Percentiles rank a stretch among this genome's conserved stretches.
Conservation (phyloP, 2,329 filamentous ascomycete genomes). For the Truncatella angustata region DNA sequence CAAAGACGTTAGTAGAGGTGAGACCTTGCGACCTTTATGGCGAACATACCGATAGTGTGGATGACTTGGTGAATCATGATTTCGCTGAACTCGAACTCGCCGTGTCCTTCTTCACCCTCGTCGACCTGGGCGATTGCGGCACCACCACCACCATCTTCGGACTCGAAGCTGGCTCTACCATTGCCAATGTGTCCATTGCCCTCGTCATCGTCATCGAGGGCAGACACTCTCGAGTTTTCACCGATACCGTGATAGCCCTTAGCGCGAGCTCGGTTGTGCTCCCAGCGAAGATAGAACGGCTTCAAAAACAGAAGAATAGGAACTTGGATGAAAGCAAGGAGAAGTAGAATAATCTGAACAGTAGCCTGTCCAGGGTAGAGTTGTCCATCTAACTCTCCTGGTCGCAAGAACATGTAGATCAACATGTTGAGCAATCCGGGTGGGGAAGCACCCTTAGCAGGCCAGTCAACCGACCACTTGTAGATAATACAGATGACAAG, state of each 20-base stretch:
- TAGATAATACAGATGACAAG: constrained; percentile 91
- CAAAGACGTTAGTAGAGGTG: neutral
- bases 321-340: constrained; percentile 82
- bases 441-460: constrained; percentile 61
- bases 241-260: constrained; percentile 92
- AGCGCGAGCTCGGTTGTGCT: constrained; percentile 85
- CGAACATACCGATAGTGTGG: constrained; percentile 84
- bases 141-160: constrained; percentile 63
- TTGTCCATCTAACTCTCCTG: constrained; percentile 69
- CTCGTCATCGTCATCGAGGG: constrained; percentile 78
- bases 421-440: constrained; percentile 97
- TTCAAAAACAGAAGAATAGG: constrained; percentile 91
- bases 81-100: constrained; percentile 96
- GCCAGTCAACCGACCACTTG: constrained; percentile 95
- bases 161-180: constrained; percentile 66
- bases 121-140: constrained; percentile 41
- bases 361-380: constrained; percentile 75
- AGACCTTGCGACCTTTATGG: neutral
- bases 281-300: constrained; percentile 90
- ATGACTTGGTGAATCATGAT: constrained; percentile 99
- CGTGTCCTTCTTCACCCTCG: constrained; percentile 76
- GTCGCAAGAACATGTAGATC: constrained; percentile 98
- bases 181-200: constrained; percentile 59
- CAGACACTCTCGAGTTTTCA: constrained; percentile 83
- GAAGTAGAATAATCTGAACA: constrained; percentile 75